Conservation (phyloP, 768 basidiomycete species). For the Russula abietina region DNA sequence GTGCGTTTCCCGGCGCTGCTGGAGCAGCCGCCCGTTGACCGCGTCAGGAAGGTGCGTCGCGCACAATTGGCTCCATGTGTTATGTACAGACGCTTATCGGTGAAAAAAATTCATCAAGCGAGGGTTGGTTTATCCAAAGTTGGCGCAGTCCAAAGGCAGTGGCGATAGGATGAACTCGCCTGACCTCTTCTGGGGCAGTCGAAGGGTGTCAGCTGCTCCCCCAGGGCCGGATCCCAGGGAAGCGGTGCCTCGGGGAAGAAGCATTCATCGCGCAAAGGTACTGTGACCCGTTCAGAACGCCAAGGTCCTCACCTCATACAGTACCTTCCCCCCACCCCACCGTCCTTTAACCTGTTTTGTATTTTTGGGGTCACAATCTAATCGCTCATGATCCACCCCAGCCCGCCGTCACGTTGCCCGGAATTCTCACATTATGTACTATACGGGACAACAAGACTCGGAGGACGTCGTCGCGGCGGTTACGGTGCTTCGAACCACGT, state of each 20-base stretch:
- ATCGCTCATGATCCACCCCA: background rate
- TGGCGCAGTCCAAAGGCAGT: constrained; percentile 37
- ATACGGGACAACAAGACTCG: background rate
- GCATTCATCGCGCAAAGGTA: constrained; percentile 8
- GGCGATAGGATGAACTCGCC: constrained; percentile 32
- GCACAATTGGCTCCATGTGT: background rate
- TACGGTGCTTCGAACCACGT: background rate
- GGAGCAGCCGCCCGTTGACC: constrained; percentile 32
- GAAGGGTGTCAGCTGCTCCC: constrained; percentile 28
- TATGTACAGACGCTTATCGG: constrained; percentile 15
- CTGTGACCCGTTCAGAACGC: background rate
- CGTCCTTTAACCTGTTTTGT: background rate
- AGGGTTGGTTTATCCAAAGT: constrained; percentile 36
- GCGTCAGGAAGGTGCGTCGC: constrained; percentile 31
- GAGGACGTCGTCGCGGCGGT: no score
- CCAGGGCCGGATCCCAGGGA: constrained; percentile 9
- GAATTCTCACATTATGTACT: background rate
- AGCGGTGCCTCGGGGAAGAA: constrained; percentile 3
- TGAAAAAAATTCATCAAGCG: constrained; percentile 23
- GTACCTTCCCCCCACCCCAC: no score
- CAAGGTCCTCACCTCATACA: background rate
- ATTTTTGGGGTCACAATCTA: background rate
- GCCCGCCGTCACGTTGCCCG: background rate
- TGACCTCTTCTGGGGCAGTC: constrained; percentile 37
- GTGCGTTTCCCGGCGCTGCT: constrained; percentile 34